Evolutionary conservation across 176 grass and related monocot species (phyloP), one percentile per base, ranked within the genome.

Genomic region (Aegilops bicornis): DNA sequence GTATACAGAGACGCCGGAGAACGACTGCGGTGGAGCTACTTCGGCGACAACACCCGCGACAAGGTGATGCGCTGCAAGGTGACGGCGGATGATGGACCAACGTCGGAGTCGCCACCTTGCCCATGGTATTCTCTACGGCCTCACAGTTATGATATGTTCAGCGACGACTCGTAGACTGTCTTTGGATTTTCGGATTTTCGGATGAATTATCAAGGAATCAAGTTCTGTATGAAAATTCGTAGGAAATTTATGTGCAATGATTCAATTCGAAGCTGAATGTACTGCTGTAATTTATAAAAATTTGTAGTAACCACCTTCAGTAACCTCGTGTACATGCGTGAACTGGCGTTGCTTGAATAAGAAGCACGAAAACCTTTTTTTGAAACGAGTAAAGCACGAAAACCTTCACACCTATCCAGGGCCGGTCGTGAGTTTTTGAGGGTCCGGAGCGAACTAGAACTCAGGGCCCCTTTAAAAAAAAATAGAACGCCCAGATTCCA

Each of bases 51-150:
- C 15, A 3, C 37, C 39, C 6, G 39, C 25, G 71, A 74, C 40
- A 74, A 74, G 71, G 71, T 74, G 71, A 74, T 74, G 71, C 71
- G 71, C 39, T 74, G 40, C 25, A 74, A 74, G 71, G 40, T 74
- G 40, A 43, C 8, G 40, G 71, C 40, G 13, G 71, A 74, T 25
- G 40, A 74, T 24, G 71, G 71, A 29, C 71, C 27, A 27, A 40
- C 8, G 71, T 7, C 42, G 13, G 40, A 74, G 42, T 24, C 71
- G 23, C 40, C 25, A 48, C 42, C 23, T 74, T 74, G 71, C 71
- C 39, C 71, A 3, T 74, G 71, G 71, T 74, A 29, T 16, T 27
- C 13, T 25, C 40, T 74, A 74, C 39, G 40, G 40, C 39, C 39
- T 72, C 11, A 71, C 31, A 9, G 7, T 39, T 70, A 70, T 10